Conservation (phyloP, 257 asterid species). For the Nyctanthes arbortristis region DNA sequence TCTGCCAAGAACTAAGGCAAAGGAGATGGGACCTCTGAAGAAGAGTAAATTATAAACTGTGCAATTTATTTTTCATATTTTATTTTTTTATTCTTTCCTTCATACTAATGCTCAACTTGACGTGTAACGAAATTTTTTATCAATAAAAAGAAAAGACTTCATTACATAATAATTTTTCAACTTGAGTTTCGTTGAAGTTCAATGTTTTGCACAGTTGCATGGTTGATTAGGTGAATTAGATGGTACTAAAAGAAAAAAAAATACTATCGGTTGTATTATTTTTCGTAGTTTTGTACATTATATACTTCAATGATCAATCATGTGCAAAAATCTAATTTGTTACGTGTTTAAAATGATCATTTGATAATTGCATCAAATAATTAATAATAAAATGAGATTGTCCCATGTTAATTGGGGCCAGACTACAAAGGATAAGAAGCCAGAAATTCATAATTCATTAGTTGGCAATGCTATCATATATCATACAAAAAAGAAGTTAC, state of each 20-base stretch:
- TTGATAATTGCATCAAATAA: not conserved
- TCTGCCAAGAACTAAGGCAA: not conserved
- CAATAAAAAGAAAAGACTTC: too few relatives aligned
- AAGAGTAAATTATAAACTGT: constrained; percentile 17
- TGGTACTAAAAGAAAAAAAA: too few relatives aligned
- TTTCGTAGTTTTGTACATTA: too few relatives aligned
- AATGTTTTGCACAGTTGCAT: too few relatives aligned
- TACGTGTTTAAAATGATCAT: not conserved
- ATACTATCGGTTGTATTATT: too few relatives aligned
- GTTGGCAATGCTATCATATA: constrained; percentile 3
- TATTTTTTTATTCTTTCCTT: not conserved
- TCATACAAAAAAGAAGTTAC: not conserved
- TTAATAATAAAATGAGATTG: not conserved
- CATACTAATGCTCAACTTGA: not conserved
- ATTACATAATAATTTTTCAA: too few relatives aligned
- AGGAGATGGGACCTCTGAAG: constrained; percentile 20
- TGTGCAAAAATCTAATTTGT: not conserved
- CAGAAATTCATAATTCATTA: not conserved
- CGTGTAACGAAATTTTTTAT: too few relatives aligned
- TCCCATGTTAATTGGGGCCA: not conserved
- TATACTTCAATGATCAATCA: too few relatives aligned
- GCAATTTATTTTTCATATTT: too few relatives aligned
- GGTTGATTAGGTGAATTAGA: too few relatives aligned
- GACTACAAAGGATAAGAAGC: constrained; percentile 3
- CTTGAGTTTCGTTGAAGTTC: too few relatives aligned